Percentiles rank a stretch among this genome's conserved stretches.
These are phyloP conservation scores for Talaromyces marneffei DNA, from an alignment of 2,329 filamentous ascomycete genomes.

Conservation along the genomic window DNA sequence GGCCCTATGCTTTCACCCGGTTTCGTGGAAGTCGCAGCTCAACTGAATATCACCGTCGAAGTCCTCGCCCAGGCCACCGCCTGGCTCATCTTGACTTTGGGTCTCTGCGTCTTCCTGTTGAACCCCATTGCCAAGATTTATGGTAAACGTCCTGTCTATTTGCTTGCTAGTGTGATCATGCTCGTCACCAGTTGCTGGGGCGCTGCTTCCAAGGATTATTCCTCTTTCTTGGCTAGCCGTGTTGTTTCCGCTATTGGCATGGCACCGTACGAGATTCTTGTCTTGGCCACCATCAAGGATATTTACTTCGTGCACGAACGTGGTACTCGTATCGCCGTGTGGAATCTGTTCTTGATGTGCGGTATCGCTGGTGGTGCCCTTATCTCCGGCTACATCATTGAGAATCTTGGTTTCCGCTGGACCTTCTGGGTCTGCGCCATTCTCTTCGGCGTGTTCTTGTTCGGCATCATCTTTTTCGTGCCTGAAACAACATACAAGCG, in stretches of 20 bases:
- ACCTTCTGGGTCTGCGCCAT: slow-evolving; percentile 12
- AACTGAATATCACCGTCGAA: slow-evolving; percentile 9
- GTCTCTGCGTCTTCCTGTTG: slow-evolving; percentile 7
- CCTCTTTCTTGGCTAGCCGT: slow-evolving; percentile 4
- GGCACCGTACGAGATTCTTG: slow-evolving; percentile 11
- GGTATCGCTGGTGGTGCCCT: slow-evolving; percentile 10
- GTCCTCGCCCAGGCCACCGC: slow-evolving; percentile 5
- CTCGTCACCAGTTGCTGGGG: slow-evolving; percentile 6
- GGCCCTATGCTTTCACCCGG: slow-evolving; percentile 13
- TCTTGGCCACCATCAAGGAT: slow-evolving; percentile 10
- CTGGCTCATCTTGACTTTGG: slow-evolving; percentile 11
- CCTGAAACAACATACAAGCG: slow-evolving; percentile 9
- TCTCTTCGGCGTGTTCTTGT: slow-evolving; percentile 7
- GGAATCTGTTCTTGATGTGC: slow-evolving; percentile 12
- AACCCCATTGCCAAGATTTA: slow-evolving; percentile 12
- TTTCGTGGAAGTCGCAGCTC: slow-evolving; percentile 7
- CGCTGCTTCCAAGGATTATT: background rate
- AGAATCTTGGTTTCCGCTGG: slow-evolving; percentile 11
- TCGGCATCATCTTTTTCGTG: slow-evolving; percentile 8
- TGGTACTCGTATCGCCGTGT: slow-evolving; percentile 11
- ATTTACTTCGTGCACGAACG: slow-evolving; percentile 12
- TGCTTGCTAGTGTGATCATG: slow-evolving; percentile 5
- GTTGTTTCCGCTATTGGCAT: slow-evolving; percentile 4
- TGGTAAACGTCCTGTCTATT: slow-evolving; percentile 9
- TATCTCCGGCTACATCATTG: slow-evolving; percentile 11